A percentile compares a stretch with the other conserved stretches of the same genome.
Conservation (phyloP, 352 stramenopile species). For the Aphanomyces euteiches region DNA sequence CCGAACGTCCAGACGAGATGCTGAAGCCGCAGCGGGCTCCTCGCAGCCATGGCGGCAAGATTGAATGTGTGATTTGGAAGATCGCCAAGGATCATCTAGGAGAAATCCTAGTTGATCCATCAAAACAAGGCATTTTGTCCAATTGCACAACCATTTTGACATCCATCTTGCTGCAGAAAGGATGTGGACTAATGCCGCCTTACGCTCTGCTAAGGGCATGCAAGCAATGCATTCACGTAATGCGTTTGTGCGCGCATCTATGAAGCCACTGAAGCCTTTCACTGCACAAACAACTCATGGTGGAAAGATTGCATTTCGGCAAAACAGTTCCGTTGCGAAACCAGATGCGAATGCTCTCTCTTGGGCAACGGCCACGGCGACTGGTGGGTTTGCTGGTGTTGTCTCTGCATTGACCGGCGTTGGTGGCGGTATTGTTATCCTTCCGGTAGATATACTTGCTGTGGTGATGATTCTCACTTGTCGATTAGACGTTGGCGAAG, state of each 20-base stretch:
- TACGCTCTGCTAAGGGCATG: not conserved
- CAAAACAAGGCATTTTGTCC: not conserved
- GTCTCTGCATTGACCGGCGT: slow-evolving; percentile 78
- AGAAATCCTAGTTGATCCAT: no score
- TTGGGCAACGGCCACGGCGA: slow-evolving; percentile 6
- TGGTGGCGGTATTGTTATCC: slow-evolving; percentile 76
- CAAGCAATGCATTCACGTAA: slow-evolving; percentile 1
- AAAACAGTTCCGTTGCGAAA: slow-evolving; percentile 14
- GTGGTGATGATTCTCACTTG: slow-evolving; percentile 13
- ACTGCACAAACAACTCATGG: slow-evolving; percentile 13
- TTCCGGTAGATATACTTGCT: slow-evolving; percentile 46
- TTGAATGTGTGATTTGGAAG: not conserved
- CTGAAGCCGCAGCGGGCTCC: slow-evolving; percentile 6
- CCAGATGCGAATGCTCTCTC: slow-evolving; percentile 20
- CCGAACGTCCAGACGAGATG: slow-evolving; percentile 24
- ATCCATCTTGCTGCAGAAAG: not conserved
- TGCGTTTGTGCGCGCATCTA: not conserved
- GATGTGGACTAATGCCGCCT: not conserved
- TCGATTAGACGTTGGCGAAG: slow-evolving; percentile 62
- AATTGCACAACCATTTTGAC: not conserved
- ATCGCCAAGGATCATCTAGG: no score
- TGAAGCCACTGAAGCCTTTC: slow-evolving; percentile 1
- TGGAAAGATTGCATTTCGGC: not conserved
- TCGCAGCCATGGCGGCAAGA: not conserved
- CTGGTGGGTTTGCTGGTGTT: slow-evolving; percentile 59